Evolutionary conservation across 352 stramenopile species (phyloP), one percentile per base, ranked within the genome.

Genomic region (Phytophthora pisi): DNA sequence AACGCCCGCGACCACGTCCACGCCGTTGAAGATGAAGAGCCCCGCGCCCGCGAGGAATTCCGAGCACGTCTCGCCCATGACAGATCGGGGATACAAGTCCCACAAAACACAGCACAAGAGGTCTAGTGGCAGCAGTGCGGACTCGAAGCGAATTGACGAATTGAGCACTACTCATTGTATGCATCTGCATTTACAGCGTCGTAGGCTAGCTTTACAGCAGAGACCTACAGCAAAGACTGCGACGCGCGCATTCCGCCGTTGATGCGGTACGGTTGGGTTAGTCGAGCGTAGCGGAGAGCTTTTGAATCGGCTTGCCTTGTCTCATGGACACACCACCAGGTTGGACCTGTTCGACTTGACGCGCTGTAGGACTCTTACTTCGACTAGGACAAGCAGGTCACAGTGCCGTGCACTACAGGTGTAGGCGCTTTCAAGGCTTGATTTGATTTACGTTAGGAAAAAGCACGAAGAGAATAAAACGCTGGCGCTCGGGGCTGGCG

Each of bases 11-110:
- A 90, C 20, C 30, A 94, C 56, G 68, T 94, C 86, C 46, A 94
- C 78, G 51, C 74, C 81, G 69, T 94, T 92, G 72, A 90, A 94
- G 61, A 92, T 43, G 58, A 92, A 90, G 54, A 94, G 82, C 61
- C 82, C 80, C 38, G 62, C 63, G 55, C 80, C 72, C 20, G 77
- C 75, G 58, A 82, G 86, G 57, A 74, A 72, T 65, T 93, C 83
- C 16, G 66, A 65, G 50, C 71, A 74, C 53, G 61, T 77, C 16
- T 69, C 52, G 57, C 59, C 57, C 71, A 80, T 74, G 46, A 26
- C 13, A 20, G 20, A 20, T 20, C 20, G 20, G 20, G 20, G 20
- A 20, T 20, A 20, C 20, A 20, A 20, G 20, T 20, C 20, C 20
- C 9, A 30, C 26, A 30, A 4, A 30, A 30, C 26, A 30, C 26